phyloP scores from a whole-genome alignment of 2,329 filamentous ascomycete species.

The Phoma sp. region DNA sequence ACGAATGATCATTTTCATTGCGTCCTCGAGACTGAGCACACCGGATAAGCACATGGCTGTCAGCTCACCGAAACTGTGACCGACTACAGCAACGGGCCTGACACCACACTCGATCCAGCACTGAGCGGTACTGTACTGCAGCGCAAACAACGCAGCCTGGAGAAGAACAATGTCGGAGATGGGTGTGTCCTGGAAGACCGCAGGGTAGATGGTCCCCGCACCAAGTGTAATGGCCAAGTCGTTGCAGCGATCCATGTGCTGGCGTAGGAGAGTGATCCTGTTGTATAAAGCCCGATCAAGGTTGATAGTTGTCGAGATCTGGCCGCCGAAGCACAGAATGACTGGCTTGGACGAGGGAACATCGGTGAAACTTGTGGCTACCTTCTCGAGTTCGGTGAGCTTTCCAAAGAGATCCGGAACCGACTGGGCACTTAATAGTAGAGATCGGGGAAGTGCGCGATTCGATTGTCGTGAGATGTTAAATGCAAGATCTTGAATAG shows the following conservation, averaged over 20 bases:
- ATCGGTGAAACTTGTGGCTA: background rate
- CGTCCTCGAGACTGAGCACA: conserved; percentile 38
- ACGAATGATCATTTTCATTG: conserved; percentile 30
- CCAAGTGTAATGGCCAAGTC: conserved; percentile 4
- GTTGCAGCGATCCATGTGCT: conserved; percentile 23
- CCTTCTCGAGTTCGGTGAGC: background rate
- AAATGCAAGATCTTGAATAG: conserved; percentile 20
- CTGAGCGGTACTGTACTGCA: conserved; percentile 41
- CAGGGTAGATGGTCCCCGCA: conserved; percentile 19
- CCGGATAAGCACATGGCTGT: conserved; percentile 48
- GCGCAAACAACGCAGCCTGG: conserved; percentile 40
- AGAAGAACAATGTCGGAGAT: conserved; percentile 24
- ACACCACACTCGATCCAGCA: conserved; percentile 35
- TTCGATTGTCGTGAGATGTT: conserved; percentile 18
- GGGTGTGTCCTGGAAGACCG: conserved; percentile 16
- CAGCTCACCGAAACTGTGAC: conserved; percentile 43
- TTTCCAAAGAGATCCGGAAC: conserved; percentile 10
- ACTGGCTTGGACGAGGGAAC: conserved; percentile 12
- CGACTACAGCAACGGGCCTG: conserved; percentile 25
- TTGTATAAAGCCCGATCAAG: conserved; percentile 8
- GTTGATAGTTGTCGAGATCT: conserved; percentile 12
- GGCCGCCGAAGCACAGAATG: conserved; percentile 31
- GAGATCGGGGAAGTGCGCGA: conserved; percentile 5
- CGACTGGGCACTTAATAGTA: conserved; percentile 2
- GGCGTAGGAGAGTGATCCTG: conserved; percentile 10